These are phyloP conservation scores for Glebionis coronaria DNA, from an alignment of 129 eudicot species.

Conservation along the genomic window DNA sequence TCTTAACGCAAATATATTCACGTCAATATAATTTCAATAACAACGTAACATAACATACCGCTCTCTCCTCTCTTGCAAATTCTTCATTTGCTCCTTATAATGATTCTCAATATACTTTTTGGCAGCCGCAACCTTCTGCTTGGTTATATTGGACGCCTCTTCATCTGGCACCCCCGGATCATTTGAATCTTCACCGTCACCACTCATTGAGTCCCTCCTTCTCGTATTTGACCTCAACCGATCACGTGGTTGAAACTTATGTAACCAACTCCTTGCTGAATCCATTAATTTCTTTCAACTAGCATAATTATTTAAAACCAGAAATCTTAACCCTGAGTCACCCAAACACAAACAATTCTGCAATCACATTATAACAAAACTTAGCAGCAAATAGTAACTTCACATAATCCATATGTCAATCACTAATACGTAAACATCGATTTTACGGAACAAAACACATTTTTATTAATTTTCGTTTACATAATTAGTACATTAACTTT, in stretches of 20 bases:
- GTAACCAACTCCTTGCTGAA: conserved; percentile 48
- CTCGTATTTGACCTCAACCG: conserved; percentile 31
- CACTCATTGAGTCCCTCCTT: conserved; percentile 37
- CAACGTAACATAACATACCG: conserved; percentile 41
- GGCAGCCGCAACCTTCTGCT: conserved; percentile 84
- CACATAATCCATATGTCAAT: no score
- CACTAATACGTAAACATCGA: no score
- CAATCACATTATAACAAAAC: not conserved
- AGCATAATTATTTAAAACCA: conserved; percentile 15
- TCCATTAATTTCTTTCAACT: conserved; percentile 35
- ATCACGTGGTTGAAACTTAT: conserved; percentile 44
- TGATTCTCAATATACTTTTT: conserved; percentile 94
- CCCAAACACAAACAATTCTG: conserved; percentile 26
- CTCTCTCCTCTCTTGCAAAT: conserved; percentile 86
- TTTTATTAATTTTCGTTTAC: no score
- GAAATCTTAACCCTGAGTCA: conserved; percentile 12
- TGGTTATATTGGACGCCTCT: conserved; percentile 76
- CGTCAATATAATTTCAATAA: not conserved
- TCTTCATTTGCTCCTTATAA: conserved; percentile 95
- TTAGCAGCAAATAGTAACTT: not conserved
- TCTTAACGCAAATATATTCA: not conserved
- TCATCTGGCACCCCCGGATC: conserved; percentile 38
- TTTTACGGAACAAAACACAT: no score
- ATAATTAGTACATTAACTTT: no score
- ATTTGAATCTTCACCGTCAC: conserved; percentile 29